phyloP scores from a whole-genome alignment of 805 yeast species.

The Metschnikowia matae region DNA sequence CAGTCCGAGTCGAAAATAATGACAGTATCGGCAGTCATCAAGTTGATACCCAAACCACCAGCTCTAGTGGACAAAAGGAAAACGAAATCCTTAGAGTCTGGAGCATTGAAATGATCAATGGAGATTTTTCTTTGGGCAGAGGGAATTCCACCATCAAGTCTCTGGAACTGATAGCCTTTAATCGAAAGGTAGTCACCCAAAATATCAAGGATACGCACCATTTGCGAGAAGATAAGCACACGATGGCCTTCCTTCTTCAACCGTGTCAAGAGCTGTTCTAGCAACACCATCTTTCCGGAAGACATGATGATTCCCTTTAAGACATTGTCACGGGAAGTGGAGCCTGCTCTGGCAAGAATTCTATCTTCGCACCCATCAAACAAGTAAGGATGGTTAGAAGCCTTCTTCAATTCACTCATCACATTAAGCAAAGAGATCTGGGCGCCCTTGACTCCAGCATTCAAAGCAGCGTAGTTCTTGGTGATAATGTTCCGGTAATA shows the following conservation, averaged over 20 bases:
- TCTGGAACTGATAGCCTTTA: conserved; percentile 83
- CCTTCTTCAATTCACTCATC: conserved; percentile 94
- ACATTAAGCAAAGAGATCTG: conserved; percentile 84
- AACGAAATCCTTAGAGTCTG: conserved; percentile 86
- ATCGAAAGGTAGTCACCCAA: conserved; percentile 88
- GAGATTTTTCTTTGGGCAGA: conserved; percentile 90
- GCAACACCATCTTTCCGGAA: conserved; percentile 94
- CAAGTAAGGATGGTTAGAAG: conserved; percentile 93
- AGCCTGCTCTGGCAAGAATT: conserved; percentile 63
- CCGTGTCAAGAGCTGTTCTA: conserved; percentile 83
- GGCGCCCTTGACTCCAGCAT: conserved; percentile 69
- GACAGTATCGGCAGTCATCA: conserved; percentile 99
- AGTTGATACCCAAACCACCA: conserved; percentile 96
- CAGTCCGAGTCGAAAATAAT: conserved; percentile 97
- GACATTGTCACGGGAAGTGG: conserved; percentile 67
- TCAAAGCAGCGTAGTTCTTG: conserved; percentile 85
- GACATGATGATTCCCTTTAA: conserved; percentile 93
- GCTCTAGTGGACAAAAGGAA: conserved; percentile 93
- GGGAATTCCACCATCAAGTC: conserved; percentile 95
- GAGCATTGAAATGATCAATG: conserved; percentile 94
- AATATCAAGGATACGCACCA: conserved; percentile 95
- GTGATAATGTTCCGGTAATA: conserved; percentile 92
- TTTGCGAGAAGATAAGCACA: conserved; percentile 90
- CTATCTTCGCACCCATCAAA: conserved; percentile 90
- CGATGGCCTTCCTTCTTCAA: conserved; percentile 92